Conservation (phyloP, 1,139 yeast species). For the Trichomonascaceae sp. region DNA sequence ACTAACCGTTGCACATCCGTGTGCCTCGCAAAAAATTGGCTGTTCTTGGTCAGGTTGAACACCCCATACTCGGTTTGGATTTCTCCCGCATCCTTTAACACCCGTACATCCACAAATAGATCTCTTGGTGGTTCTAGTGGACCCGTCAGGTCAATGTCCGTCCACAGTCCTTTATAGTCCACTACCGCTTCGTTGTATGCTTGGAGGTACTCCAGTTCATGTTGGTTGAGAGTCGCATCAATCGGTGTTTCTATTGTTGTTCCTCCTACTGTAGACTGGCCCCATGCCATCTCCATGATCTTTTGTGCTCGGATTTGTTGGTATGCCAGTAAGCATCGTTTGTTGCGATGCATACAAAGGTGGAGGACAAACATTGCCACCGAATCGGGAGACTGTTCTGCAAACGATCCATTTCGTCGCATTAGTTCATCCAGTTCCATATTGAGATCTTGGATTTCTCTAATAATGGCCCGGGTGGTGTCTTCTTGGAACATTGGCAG, state of each 20-base stretch:
- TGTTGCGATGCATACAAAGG: slow-evolving; percentile 72
- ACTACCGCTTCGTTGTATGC: slow-evolving; percentile 60
- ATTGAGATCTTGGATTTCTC: slow-evolving; percentile 29
- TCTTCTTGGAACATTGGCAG: slow-evolving; percentile 69
- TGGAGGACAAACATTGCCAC: slow-evolving; percentile 76
- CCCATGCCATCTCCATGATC: slow-evolving; percentile 65
- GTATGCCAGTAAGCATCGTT: slow-evolving; percentile 78
- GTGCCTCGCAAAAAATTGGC: slow-evolving; percentile 87
- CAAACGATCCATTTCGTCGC: slow-evolving; percentile 28
- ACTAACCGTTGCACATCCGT: slow-evolving; percentile 88
- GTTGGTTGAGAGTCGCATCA: slow-evolving; percentile 48
- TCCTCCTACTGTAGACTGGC: slow-evolving; percentile 16
- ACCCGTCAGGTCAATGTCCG: slow-evolving; percentile 83
- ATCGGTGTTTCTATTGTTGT: too few species aligned
- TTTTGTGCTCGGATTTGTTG: slow-evolving; percentile 58
- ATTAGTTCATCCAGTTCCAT: slow-evolving; percentile 42
- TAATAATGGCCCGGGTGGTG: slow-evolving; percentile 48
- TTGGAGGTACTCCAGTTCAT: slow-evolving; percentile 69
- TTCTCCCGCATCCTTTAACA: slow-evolving; percentile 89
- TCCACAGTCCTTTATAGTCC: slow-evolving; percentile 63
- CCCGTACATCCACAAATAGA: slow-evolving; percentile 87
- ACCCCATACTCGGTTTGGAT: slow-evolving; percentile 97
- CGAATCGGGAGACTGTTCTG: slow-evolving; percentile 21
- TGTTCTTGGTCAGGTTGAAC: slow-evolving; percentile 84
- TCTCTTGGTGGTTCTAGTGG: slow-evolving; percentile 81